A percentile compares a stretch with the other conserved stretches of the same genome.
phyloP scores from a whole-genome alignment of 2,329 filamentous ascomycete species.

The Myriangium duriaei region DNA sequence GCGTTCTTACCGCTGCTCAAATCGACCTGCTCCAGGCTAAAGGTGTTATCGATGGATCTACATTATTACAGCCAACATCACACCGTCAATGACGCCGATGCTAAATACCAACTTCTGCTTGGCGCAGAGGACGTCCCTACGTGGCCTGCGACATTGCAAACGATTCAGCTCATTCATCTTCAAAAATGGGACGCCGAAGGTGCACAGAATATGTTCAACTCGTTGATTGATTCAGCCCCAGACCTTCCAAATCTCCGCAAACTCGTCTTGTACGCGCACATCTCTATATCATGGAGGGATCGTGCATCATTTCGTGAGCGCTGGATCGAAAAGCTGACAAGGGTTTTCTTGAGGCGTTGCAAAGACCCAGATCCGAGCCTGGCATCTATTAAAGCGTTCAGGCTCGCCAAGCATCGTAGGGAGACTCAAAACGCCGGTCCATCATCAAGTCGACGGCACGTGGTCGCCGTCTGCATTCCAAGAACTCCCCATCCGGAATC shows the following conservation, averaged over 20 bases:
- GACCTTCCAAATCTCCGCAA: conserved; percentile 54
- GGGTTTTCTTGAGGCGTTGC: conserved; percentile 47
- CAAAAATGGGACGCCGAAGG: conserved; percentile 56
- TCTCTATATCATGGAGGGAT: conserved; percentile 69
- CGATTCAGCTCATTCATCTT: conserved; percentile 64
- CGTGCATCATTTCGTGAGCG: conserved; percentile 65
- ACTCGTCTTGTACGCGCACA: conserved; percentile 61
- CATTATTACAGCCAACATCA: conserved; percentile 62
- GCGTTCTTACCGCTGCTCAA: conserved; percentile 59
- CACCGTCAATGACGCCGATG: conserved; percentile 58
- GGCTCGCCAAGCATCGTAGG: conserved; percentile 25
- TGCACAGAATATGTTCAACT: conserved; percentile 67
- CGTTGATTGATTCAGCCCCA: conserved; percentile 59
- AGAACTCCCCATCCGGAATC: conserved; percentile 1
- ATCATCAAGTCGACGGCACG: not conserved
- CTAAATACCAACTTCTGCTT: conserved; percentile 59
- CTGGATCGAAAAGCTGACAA: conserved; percentile 60
- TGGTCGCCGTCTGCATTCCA: conserved; percentile 1
- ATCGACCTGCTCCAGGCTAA: conserved; percentile 55
- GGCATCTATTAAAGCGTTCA: conserved; percentile 30
- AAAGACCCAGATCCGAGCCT: conserved; percentile 32
- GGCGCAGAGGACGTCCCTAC: conserved; percentile 50
- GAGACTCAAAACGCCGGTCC: conserved; percentile 11
- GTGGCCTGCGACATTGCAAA: conserved; percentile 63
- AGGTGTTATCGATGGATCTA: conserved; percentile 63